Conservation (phyloP, 257 asterid species). For the Agastache rugosa region DNA sequence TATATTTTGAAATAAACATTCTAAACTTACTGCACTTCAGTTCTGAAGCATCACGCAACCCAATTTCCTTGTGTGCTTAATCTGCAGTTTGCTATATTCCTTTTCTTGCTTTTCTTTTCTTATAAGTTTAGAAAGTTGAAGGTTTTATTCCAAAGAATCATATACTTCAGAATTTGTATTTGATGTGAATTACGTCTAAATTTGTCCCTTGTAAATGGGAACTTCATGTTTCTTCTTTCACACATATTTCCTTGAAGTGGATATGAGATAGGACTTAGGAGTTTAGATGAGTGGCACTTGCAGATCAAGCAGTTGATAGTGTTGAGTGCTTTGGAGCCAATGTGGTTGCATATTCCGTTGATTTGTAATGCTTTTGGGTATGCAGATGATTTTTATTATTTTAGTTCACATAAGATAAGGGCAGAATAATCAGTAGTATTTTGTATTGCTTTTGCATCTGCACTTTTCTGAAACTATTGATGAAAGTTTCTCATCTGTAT, state of each 20-base stretch:
- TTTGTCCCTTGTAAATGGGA: constrained; percentile 2
- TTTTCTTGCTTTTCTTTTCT: background rate
- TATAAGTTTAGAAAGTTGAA: constrained; percentile 23
- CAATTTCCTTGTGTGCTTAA: constrained; percentile 9
- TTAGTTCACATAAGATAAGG: constrained; percentile 31
- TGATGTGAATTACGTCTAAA: constrained; percentile 2
- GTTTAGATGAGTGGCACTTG: constrained; percentile 13
- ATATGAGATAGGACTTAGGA: constrained; percentile 1
- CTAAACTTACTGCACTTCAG: constrained; percentile 8
- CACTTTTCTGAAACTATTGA: constrained; percentile 13
- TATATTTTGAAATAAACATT: constrained; percentile 13
- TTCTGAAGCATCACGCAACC: background rate
- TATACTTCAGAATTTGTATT: background rate
- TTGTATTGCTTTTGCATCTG: constrained; percentile 13
- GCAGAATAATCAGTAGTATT: background rate
- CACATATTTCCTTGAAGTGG: constrained; percentile 18
- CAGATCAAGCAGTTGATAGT: background rate
- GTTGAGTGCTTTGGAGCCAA: constrained; percentile 10
- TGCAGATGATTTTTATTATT: background rate
- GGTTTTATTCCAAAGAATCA: background rate
- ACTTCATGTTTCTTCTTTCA: constrained; percentile 14
- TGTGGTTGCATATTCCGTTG: constrained; percentile 10
- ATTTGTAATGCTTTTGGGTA: constrained; percentile 22
- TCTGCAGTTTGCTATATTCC: background rate
- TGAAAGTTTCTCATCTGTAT: constrained; percentile 27